A percentile compares a stretch with the other conserved stretches of the same genome.
These are phyloP conservation scores for Leptodontidium sp. DNA, from an alignment of 2,329 filamentous ascomycete species.

Conservation along the genomic window DNA sequence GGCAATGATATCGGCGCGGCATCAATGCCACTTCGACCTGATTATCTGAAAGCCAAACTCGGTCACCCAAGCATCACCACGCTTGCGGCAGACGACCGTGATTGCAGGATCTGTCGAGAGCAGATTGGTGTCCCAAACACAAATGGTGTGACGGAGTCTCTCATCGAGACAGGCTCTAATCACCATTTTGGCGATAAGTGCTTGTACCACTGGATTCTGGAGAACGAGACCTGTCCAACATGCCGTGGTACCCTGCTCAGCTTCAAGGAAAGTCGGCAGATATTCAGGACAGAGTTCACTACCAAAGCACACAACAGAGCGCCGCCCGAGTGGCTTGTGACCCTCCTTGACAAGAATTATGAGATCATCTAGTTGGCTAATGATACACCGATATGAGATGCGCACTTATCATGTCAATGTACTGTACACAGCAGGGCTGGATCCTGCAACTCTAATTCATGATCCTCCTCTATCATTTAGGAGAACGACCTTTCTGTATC, in stretches of 20 bases:
- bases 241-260: background rate
- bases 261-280: background rate
- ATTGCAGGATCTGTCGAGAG: background rate
- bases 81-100: background rate
- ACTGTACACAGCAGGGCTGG: too few relatives aligned
- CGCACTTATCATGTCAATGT: too few relatives aligned
- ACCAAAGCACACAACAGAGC: background rate
- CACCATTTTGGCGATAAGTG: background rate
- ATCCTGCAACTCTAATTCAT: too few relatives aligned
- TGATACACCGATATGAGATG: too few relatives aligned
- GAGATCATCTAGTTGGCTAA: too few relatives aligned
- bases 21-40: background rate
- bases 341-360: background rate
- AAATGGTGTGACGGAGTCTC: background rate
- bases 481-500: too few relatives aligned
- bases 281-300: background rate
- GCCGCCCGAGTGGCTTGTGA: background rate
- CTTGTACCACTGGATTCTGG: background rate
- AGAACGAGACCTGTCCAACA: background rate
- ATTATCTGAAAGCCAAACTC: background rate
- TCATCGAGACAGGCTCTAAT: background rate
- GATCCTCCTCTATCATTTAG: too few relatives aligned
- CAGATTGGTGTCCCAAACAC: background rate
- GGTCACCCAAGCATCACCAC: background rate
- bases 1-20: background rate